Evolutionary conservation across 441 rosid genomes (phyloP).

Genomic region (Adansonia rubrostipa): DNA sequence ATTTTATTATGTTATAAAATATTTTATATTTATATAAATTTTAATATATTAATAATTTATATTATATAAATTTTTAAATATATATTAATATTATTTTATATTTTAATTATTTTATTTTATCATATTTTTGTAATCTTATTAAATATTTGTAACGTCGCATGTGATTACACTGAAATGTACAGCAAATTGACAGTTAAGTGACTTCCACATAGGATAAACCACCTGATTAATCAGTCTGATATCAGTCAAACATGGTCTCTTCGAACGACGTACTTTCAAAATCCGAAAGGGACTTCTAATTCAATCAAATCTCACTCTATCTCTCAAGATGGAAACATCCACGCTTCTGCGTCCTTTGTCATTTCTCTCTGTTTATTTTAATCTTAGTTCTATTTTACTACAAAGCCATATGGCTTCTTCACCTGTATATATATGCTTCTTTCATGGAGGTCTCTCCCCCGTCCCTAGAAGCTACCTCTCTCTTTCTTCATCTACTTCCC

Average conservation of each 20-base stretch:
- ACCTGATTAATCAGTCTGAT: not conserved
- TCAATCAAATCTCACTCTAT: not conserved
- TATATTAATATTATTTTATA: too few species aligned
- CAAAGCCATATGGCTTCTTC: not conserved
- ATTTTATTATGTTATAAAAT: too few species aligned
- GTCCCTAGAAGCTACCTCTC: slow-evolving; percentile 53
- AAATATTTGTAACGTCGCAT: not conserved
- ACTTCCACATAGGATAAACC: not conserved
- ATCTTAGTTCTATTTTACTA: not conserved
- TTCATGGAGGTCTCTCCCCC: slow-evolving; percentile 53
- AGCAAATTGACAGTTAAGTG: not conserved
- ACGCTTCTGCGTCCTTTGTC: slow-evolving; percentile 31
- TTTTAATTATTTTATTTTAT: too few species aligned
- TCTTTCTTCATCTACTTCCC: slow-evolving; percentile 43
- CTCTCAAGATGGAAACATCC: slow-evolving; percentile 33
- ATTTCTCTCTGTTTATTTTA: not conserved
- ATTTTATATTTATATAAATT: too few species aligned
- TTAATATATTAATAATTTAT: too few species aligned
- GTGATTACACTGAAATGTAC: not conserved
- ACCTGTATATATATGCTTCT: slow-evolving; percentile 31
- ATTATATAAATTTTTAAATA: too few species aligned
- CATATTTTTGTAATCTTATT: too few species aligned
- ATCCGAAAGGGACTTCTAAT: not conserved
- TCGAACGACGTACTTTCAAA: not conserved
- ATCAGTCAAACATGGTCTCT: not conserved